phyloP scores from a whole-genome alignment of 352 stramenopile species.

The Phytophthora foliorum region DNA sequence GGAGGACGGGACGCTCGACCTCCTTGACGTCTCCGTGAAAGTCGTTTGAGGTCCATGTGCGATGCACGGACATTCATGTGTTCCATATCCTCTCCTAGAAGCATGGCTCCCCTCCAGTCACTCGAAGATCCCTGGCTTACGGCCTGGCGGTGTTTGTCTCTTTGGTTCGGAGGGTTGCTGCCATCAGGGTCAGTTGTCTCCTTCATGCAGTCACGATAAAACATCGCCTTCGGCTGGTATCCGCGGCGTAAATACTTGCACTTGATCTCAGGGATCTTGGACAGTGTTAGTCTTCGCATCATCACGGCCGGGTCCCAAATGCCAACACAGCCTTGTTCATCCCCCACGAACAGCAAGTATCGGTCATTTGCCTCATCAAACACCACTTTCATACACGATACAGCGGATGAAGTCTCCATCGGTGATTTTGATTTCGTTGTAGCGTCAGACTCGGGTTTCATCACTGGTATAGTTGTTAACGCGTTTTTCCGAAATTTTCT shows the following conservation, averaged over 20 bases:
- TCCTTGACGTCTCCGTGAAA: constrained; percentile 46
- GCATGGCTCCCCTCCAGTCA: constrained; percentile 46
- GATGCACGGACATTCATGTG: constrained; percentile 50
- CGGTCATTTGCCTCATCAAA: constrained; percentile 51
- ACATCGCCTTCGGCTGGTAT: constrained; percentile 72
- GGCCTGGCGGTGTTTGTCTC: constrained; percentile 33
- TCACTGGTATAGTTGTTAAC: constrained; percentile 11
- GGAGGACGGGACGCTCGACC: constrained; percentile 9
- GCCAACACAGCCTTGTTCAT: constrained; percentile 58
- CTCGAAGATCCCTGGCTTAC: constrained; percentile 19
- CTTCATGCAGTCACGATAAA: constrained; percentile 64
- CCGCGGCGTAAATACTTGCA: constrained; percentile 68
- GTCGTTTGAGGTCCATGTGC: constrained; percentile 52
- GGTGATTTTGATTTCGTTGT: constrained; percentile 11
- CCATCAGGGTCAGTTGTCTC: constrained; percentile 35
- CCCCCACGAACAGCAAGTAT: constrained; percentile 69
- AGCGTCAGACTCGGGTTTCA: constrained; percentile 4
- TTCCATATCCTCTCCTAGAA: constrained; percentile 45
- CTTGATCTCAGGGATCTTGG: constrained; percentile 70
- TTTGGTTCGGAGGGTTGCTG: constrained; percentile 10
- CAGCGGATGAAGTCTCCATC: constrained; percentile 27
- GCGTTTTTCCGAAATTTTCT: constrained; percentile 36
- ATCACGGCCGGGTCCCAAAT: constrained; percentile 65
- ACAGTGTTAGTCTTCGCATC: constrained; percentile 56
- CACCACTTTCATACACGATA: constrained; percentile 68